Base-by-base conservation (phyloP, 495 filamentous ascomycete species). In the Daldinia caldariorum region DNA sequence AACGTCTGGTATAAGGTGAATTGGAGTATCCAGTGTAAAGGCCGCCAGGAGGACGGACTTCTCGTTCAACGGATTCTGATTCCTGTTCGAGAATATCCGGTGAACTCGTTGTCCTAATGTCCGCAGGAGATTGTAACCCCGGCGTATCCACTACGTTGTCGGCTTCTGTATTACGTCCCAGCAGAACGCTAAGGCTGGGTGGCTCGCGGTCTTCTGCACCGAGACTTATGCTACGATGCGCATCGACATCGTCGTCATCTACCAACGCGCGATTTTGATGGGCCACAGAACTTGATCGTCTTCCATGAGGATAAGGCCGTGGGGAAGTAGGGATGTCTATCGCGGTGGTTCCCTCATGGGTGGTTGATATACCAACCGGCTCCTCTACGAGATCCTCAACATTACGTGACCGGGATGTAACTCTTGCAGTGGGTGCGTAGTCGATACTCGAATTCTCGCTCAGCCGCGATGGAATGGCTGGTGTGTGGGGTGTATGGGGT, bases 401-500 rank as follows among this genome's bases (percentile, higher is more conserved):
- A 34, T 68, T 61, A 18, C 67, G 59, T 32, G 57, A 71, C 60
- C 58, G 63, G 6, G 62, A 54, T 22, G 72, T 43, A 53, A 68
- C 37, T 16, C 73, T 65, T 34, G 71, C 53, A 18, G 73, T 69
- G 14, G 83, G 78, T 29, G 84, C 80, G 72, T 94, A 92, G 73
- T 93, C 90, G n/a, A 91, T 88, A 57, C 92, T 91, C 58, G 91
- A 93, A 72, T 93, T 91, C 69, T 93, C 93, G 76, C 92, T 96
- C 49, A 98, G 79, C n/a, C 94, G 88, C 18, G 93, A 97, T 37
- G 94, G 93, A 50, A 97, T 92, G 16, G 94, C 93, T 4, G 94
- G 94, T 5, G 93, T 97, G 72, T 97, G 94, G 8, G 94, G 94
- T 0, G 94, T 97, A 77, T 97, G 94, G 10, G 94, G 94, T 2